These are phyloP conservation scores for Musa acuminata DNA, from an alignment of 176 grass and related monocot species.

Conservation along the genomic window DNA sequence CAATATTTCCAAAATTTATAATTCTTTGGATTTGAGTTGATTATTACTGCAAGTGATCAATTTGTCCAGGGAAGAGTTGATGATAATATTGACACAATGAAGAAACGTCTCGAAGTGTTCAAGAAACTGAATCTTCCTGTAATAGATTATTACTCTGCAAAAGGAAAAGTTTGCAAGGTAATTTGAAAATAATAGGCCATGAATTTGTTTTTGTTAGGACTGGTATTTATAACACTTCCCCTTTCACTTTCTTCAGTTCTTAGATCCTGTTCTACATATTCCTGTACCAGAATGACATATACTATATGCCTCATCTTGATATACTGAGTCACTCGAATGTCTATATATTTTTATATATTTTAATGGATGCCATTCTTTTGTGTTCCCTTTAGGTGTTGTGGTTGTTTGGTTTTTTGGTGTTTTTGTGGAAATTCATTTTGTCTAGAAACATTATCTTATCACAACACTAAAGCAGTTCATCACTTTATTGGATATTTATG, in stretches of 20 bases:
- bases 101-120: conserved; percentile 82
- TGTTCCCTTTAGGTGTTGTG: too few relatives aligned
- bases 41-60: conserved; percentile 5
- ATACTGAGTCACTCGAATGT: too few relatives aligned
- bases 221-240: not conserved
- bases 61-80: conserved; percentile 73
- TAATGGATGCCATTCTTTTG: too few relatives aligned
- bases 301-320: too few relatives aligned
- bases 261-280: not conserved
- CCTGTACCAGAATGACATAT: not conserved
- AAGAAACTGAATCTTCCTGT: conserved; percentile 86
- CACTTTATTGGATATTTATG: too few relatives aligned
- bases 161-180: conserved; percentile 87
- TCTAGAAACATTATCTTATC: too few relatives aligned
- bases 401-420: too few relatives aligned
- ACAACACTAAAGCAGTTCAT: too few relatives aligned
- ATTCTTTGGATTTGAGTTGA: conserved; percentile 1
- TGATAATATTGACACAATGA: conserved; percentile 94
- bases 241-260: conserved; percentile 1
- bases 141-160: conserved; percentile 68
- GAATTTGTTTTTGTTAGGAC: not conserved
- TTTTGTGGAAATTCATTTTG: too few relatives aligned
- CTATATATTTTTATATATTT: too few relatives aligned
- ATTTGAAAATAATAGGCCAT: conserved; percentile 12
- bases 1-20: not conserved